Evolutionary conservation across 2,329 filamentous ascomycete species (phyloP), one percentile per base, ranked within the genome.

Genomic region (Karstenula rhodostoma): DNA sequence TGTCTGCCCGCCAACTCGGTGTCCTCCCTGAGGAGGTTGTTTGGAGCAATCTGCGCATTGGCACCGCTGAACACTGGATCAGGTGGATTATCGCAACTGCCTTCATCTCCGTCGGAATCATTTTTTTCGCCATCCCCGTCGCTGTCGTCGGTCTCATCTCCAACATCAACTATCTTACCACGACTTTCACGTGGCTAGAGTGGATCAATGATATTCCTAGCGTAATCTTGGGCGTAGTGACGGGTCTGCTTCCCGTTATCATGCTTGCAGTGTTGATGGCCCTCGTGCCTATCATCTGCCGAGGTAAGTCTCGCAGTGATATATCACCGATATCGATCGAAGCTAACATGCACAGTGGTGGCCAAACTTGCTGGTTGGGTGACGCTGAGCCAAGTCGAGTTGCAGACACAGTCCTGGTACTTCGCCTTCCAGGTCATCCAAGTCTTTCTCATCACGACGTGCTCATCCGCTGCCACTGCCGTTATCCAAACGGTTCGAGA

Each of bases 401-500:
- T 98, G 17, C 93, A 93, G 62, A 93, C 91, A 0, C 95, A 99
- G 75, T 94, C 94, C 71, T 91, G 88, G 67, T 99, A 97, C 83
- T 99, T 98, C 74, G 87, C 85, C 48, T 96, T 96, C 82, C 92
- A 95, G 77, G 88, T 98, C 44, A 85, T 98, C n/a, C 94, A 98
- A 75, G 92, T 97, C 42, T 98, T 98, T 82, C 81, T 98, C 60
- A 88, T 98, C 54, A 89, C 92, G 0, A 97, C 94, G 0, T 68
- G 97, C 40, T 86, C 91, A 5, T 93, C 92, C 22, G 89, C 93
- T 0, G 93, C 93, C 4, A 87, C 92, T 1, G 85, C 89, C 13
- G 75, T 75, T 22, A 73, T 78, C 42, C 64, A 72, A 35, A 64
- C 86, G 9, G 88, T 96, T 43, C 81, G 89, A 22, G 19, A 87